phyloP scores from a whole-genome alignment of 2,329 filamentous ascomycete genomes.

The Fusarium virguliforme region DNA sequence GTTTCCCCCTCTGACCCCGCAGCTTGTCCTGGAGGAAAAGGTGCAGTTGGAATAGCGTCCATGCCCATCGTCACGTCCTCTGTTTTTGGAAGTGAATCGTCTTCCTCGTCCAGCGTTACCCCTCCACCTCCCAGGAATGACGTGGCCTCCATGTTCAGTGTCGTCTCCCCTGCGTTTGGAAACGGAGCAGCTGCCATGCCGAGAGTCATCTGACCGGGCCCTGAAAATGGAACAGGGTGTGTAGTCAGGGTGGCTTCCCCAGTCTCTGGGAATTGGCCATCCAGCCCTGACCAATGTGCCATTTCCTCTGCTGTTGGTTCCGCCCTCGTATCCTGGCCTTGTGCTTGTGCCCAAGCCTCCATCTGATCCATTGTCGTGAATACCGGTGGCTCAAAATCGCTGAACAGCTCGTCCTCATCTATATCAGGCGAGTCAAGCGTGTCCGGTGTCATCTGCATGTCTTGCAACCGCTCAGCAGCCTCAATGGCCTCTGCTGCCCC shows the following conservation, averaged over 20 bases:
- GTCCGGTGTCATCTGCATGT: not conserved
- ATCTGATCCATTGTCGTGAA: not conserved
- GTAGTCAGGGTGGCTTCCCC: not conserved
- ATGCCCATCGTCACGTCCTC: not conserved
- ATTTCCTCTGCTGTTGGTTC: not conserved
- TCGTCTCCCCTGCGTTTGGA: not conserved
- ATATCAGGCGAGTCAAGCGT: not conserved
- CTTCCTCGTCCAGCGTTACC: not conserved
- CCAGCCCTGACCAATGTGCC: slow-evolving; percentile 8
- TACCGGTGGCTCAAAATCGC: not conserved
- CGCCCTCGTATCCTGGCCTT: not conserved
- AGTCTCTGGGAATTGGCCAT: not conserved
- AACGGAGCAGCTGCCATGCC: not conserved
- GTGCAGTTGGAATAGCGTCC: not conserved
- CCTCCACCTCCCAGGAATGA: not conserved
- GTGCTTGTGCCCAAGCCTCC: slow-evolving; percentile 6
- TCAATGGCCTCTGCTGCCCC: not conserved
- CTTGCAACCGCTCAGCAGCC: not conserved
- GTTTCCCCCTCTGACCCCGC: not conserved
- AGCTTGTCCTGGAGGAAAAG: not conserved
- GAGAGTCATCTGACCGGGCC: not conserved
- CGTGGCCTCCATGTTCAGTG: not conserved
- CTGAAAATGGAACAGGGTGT: not conserved
- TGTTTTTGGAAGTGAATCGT: not conserved
- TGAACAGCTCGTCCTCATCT: not conserved